Conservation (phyloP, 1,139 yeast genomes). For the Suzukiozyma palmioleophila region DNA sequence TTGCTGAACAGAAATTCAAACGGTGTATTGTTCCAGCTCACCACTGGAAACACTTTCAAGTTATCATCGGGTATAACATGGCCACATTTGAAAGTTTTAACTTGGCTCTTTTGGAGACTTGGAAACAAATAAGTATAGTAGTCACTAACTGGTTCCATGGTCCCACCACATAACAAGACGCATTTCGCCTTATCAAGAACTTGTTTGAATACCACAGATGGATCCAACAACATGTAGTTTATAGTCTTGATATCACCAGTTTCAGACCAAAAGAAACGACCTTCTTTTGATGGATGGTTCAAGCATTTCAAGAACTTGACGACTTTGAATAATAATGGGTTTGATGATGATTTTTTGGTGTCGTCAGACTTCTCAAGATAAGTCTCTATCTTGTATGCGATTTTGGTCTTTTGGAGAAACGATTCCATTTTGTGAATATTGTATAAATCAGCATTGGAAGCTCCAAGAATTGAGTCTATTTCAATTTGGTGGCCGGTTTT, state of each 20-base stretch:
- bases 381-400: constrained; percentile 80
- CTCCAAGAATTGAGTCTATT: constrained; percentile 49
- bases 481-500: constrained; percentile 53
- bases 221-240: constrained; percentile 76
- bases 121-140: constrained; percentile 67
- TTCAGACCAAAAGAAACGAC: constrained; percentile 69
- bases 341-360: constrained; percentile 17
- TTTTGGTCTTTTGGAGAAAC: constrained; percentile 63
- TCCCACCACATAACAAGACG: constrained; percentile 87
- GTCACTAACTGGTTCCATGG: constrained; percentile 88
- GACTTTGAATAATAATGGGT: constrained; percentile 64
- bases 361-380: constrained; percentile 44
- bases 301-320: constrained; percentile 61
- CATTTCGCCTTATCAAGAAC: constrained; percentile 65
- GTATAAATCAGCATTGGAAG: constrained; percentile 63
- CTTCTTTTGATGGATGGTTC: constrained; percentile 76
- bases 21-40: constrained; percentile 15
- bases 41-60: constrained; percentile 56
- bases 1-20: constrained; percentile 71
- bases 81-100: constrained; percentile 67
- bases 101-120: constrained; percentile 30
- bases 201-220: constrained; percentile 65
- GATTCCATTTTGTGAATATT: constrained; percentile 66
- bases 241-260: constrained; percentile 27
- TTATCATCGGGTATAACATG: constrained; percentile 78